Evolutionary conservation across 2,329 filamentous ascomycete species (phyloP).

Genomic region (Ambrosiella xylebori): DNA sequence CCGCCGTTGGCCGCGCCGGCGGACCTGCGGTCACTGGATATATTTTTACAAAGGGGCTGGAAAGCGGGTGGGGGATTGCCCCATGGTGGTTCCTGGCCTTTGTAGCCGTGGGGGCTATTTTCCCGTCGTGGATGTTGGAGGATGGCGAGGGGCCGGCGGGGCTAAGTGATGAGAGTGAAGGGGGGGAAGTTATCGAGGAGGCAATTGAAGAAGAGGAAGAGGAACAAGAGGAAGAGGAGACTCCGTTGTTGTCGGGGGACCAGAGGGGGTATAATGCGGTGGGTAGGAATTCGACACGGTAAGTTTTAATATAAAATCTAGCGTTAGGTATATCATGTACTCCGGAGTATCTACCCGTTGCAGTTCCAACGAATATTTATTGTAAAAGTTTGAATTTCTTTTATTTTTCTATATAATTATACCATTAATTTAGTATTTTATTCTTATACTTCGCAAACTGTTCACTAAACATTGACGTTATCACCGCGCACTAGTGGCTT

Average conservation of each 20-base stretch:
- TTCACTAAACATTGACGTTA: too few species aligned
- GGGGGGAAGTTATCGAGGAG: slow-evolving; percentile 15
- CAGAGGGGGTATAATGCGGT: background rate
- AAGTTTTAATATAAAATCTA: too few species aligned
- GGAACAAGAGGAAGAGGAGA: slow-evolving; percentile 8
- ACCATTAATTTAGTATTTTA: too few species aligned
- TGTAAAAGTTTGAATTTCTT: too few species aligned
- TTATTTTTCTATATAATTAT: too few species aligned
- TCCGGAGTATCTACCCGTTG: too few species aligned
- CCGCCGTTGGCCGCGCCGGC: slow-evolving; percentile 59
- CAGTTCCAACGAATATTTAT: too few species aligned
- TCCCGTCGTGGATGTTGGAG: slow-evolving; percentile 58
- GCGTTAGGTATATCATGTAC: too few species aligned
- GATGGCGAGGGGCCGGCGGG: slow-evolving; percentile 51
- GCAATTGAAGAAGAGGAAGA: slow-evolving; percentile 7
- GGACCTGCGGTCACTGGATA: slow-evolving; percentile 61
- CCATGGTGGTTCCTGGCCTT: slow-evolving; percentile 65
- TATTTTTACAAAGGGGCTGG: slow-evolving; percentile 60
- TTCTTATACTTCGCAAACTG: too few species aligned
- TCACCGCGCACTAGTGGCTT: too few species aligned
- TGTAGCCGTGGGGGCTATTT: slow-evolving; percentile 44
- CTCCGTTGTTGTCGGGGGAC: slow-evolving; percentile 6
- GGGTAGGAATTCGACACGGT: too few species aligned
- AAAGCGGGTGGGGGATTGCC: slow-evolving; percentile 56
- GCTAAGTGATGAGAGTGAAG: slow-evolving; percentile 22